phyloP scores from a whole-genome alignment of 1,139 yeast genomes.

The Wickerhamomyces sp. region DNA sequence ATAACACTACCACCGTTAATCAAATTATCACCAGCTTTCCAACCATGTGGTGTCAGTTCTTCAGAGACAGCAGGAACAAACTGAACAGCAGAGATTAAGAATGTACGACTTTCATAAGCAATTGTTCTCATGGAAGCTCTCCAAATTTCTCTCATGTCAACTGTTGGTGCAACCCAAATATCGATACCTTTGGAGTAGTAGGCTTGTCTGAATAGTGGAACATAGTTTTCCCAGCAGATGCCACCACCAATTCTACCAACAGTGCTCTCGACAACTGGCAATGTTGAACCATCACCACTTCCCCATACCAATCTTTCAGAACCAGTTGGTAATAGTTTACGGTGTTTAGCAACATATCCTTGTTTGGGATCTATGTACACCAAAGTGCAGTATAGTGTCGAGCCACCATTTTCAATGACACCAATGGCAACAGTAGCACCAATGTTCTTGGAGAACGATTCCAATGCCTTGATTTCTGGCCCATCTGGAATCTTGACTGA shows the following conservation, averaged over 20 bases:
- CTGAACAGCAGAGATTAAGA: conserved; percentile 32
- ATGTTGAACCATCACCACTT: conserved; percentile 38
- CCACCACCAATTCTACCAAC: conserved; percentile 37
- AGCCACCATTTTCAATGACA: conserved; percentile 33
- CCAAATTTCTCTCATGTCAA: conserved; percentile 36
- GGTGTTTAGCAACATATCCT: conserved; percentile 36
- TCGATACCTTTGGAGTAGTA: conserved; percentile 36
- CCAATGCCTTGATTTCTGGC: conserved; percentile 27
- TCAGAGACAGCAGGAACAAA: conserved; percentile 17
- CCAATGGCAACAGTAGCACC: conserved; percentile 29
- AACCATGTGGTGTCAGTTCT: conserved; percentile 8
- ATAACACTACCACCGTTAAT: conserved; percentile 38
- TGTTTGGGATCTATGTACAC: conserved; percentile 31
- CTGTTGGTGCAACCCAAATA: conserved; percentile 39
- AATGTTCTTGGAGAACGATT: conserved; percentile 25
- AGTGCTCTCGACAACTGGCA: conserved; percentile 27
- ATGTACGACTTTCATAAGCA: conserved; percentile 32
- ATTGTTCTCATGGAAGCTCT: conserved; percentile 32
- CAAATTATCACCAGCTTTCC: conserved; percentile 19
- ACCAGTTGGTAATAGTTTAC: conserved; percentile 38
- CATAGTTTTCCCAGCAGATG: conserved; percentile 38
- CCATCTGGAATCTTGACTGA: conserved; percentile 29
- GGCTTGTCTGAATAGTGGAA: conserved; percentile 32
- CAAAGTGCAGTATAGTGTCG: conserved; percentile 33
- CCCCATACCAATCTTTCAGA: conserved; percentile 39